Evolutionary conservation across 208 protist genomes (phyloP).

Genomic region (Acanthamoeba royreba): DNA sequence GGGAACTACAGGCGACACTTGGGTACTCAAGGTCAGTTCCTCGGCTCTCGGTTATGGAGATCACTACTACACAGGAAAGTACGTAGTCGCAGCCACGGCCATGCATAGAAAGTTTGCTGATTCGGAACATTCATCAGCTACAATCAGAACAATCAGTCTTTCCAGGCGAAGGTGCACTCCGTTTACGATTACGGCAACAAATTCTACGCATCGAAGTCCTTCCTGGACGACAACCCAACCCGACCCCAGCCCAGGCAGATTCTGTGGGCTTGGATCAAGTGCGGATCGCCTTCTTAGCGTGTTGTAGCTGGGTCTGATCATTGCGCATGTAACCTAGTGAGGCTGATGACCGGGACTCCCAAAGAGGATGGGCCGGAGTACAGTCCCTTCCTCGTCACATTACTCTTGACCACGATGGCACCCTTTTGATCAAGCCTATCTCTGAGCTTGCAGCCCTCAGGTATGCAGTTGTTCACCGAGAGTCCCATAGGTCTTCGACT

Average conservation of each 20-base stretch:
- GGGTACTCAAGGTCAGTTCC: background rate
- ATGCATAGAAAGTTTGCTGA: too few relatives aligned
- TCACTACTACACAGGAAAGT: slow-evolving; percentile 5
- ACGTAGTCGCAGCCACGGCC: background rate
- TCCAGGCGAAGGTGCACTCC: background rate
- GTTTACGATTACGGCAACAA: background rate
- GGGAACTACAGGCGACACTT: background rate
- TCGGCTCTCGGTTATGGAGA: background rate
- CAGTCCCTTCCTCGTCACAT: background rate
- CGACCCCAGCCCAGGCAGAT: background rate
- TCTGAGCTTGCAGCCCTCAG: background rate
- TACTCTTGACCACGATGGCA: background rate
- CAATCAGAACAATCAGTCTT: background rate
- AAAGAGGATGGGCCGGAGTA: background rate
- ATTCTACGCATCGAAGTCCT: slow-evolving; percentile 8
- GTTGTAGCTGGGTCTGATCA: background rate
- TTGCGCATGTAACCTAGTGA: background rate
- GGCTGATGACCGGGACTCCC: background rate
- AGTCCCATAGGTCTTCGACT: too few relatives aligned
- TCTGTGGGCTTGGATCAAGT: slow-evolving; percentile 5
- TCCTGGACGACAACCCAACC: background rate
- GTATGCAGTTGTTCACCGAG: too few relatives aligned
- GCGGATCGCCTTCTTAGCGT: background rate
- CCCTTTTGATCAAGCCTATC: background rate
- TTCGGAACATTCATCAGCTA: background rate